phyloP scores from a whole-genome alignment of 1,139 yeast species.

The Debaryomycetaceae sp. region DNA sequence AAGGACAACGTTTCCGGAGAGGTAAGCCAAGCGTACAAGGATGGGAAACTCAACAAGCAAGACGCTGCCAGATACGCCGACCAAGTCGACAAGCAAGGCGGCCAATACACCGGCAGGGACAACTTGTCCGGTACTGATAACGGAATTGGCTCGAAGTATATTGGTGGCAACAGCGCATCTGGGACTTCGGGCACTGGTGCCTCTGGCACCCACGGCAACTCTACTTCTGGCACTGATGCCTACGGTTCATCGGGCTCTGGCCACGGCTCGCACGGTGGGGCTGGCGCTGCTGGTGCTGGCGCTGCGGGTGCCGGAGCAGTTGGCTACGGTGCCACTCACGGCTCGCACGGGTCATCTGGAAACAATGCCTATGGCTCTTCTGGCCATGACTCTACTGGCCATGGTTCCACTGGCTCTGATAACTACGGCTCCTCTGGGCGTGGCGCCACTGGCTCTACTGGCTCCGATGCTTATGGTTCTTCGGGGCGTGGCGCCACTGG shows the following conservation, averaged over 20 bases:
- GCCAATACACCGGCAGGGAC: constrained; percentile 23
- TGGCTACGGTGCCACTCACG: constrained; percentile 8
- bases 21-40: constrained; percentile 14
- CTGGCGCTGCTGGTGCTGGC: constrained; percentile 9
- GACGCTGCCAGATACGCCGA: constrained; percentile 25
- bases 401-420: constrained; percentile 7
- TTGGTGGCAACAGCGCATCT: constrained; percentile 14
- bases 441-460: constrained; percentile 13
- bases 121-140: constrained; percentile 26
- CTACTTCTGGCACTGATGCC: constrained; percentile 6
- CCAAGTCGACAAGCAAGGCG: constrained; percentile 26
- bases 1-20: constrained; percentile 19
- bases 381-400: constrained; percentile 8
- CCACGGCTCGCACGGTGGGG: too few relatives aligned
- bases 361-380: constrained; percentile 8
- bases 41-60: constrained; percentile 26
- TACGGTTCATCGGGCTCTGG: too few relatives aligned
- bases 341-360: constrained; percentile 8
- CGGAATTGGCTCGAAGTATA: constrained; percentile 25
- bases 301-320: constrained; percentile 11
- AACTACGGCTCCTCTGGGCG: constrained; percentile 10
- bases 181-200: constrained; percentile 8
- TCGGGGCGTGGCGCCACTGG: constrained; percentile 8
- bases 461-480: constrained; percentile 11
- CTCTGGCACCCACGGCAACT: constrained; percentile 8